A percentile compares a stretch with the other conserved stretches of the same genome.
These are phyloP conservation scores for Fusarium sp. DNA, from an alignment of 2,329 filamentous ascomycete genomes.

Conservation along the genomic window DNA sequence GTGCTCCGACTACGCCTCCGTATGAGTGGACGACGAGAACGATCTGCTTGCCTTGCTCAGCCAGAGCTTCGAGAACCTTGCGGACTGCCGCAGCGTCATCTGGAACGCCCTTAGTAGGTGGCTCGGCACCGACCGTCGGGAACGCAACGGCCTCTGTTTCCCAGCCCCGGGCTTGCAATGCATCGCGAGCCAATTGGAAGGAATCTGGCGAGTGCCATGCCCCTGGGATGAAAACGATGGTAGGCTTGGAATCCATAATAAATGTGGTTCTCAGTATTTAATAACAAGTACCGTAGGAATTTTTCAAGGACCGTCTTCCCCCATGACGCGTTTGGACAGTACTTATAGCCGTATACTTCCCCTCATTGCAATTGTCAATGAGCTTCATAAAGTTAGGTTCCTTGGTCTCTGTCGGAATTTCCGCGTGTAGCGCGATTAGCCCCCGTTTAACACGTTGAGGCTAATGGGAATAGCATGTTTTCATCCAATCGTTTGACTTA, in stretches of 20 bases:
- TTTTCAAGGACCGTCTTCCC: not conserved
- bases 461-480: not conserved
- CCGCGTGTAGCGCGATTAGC: not conserved
- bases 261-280: not conserved
- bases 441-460: not conserved
- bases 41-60: constrained; percentile 4
- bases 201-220: constrained; percentile 19
- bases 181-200: constrained; percentile 10
- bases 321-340: not conserved
- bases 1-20: constrained; percentile 14
- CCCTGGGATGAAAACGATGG: constrained; percentile 15
- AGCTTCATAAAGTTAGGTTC: not conserved
- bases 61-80: not conserved
- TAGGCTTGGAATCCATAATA: constrained; percentile 14
- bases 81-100: constrained; percentile 5
- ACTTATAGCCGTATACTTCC: not conserved
- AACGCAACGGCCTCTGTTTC: constrained; percentile 14
- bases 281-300: not conserved
- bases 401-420: not conserved
- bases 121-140: constrained; percentile 22
- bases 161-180: constrained; percentile 2
- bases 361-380: no score
- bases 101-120: constrained; percentile 3
- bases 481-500: not conserved
- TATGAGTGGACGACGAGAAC: constrained; percentile 23